phyloP scores from a whole-genome alignment of 1,284 basidiomycete species.

The Tilletiaria anomala region DNA sequence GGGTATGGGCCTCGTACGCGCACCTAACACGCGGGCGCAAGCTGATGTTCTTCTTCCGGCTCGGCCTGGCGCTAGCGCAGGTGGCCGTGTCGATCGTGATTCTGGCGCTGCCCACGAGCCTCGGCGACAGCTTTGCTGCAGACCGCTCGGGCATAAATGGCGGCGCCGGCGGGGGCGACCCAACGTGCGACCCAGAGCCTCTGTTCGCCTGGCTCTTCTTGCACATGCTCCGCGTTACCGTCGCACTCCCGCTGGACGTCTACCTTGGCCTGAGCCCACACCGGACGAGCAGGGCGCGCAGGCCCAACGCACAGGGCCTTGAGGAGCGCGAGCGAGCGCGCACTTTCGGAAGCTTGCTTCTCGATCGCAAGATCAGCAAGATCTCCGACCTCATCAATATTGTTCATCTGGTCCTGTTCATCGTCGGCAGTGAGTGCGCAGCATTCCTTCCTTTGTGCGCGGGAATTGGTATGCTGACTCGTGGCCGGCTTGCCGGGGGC shows the following conservation, averaged over 20 bases:
- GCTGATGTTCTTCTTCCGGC: not conserved
- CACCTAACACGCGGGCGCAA: not conserved
- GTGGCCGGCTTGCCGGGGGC: no score
- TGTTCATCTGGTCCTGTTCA: conserved; percentile 17
- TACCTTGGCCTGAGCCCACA: conserved; percentile 26
- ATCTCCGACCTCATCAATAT: conserved; percentile 20
- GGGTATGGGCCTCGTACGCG: no score
- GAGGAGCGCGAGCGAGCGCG: conserved; percentile 15
- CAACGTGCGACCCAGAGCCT: conserved; percentile 14
- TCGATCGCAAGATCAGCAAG: conserved; percentile 15
- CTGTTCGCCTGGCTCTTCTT: conserved; percentile 25
- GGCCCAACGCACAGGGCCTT: conserved; percentile 12
- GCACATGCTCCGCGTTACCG: conserved; percentile 15
- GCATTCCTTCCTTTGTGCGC: no score
- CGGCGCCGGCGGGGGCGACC: conserved; percentile 4
- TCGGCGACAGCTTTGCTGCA: conserved; percentile 3
- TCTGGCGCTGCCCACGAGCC: conserved; percentile 5
- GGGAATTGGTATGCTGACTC: no score
- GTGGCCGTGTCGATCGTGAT: conserved; percentile 4
- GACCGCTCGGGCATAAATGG: conserved; percentile 8
- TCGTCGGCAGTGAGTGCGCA: no score
- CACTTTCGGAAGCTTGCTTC: conserved; percentile 12
- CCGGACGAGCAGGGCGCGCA: conserved; percentile 11
- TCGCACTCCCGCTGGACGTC: conserved; percentile 18
- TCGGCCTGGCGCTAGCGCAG: conserved; percentile 2